Evolutionary conservation across 768 basidiomycete genomes (phyloP).

Genomic region (Mycena alexandri): DNA sequence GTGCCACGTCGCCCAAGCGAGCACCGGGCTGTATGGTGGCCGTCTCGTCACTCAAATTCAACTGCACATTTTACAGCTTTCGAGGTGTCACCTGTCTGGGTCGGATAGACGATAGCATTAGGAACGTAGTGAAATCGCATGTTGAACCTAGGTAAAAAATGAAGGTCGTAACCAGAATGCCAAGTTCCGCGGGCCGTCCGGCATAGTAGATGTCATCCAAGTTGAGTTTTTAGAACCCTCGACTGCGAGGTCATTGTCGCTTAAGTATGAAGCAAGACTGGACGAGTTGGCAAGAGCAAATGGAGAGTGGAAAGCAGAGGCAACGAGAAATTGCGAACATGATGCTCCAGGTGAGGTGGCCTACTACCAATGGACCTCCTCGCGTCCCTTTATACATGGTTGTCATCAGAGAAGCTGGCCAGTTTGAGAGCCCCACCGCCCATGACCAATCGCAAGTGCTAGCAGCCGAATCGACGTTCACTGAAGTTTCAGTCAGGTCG

Average conservation of each 20-base stretch:
- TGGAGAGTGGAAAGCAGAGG: background rate
- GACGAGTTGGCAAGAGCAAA: background rate
- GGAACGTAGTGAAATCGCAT: conserved; percentile 17
- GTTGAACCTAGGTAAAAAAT: conserved; percentile 14
- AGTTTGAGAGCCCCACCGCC: too few species aligned
- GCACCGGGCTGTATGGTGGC: conserved; percentile 37
- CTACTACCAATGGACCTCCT: too few species aligned
- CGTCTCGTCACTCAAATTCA: background rate
- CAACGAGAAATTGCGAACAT: background rate
- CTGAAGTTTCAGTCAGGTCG: background rate
- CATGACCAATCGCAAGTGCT: too few species aligned
- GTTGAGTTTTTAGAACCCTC: background rate
- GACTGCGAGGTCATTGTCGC: background rate
- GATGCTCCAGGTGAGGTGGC: background rate
- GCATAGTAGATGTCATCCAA: conserved; percentile 1
- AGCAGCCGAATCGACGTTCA: too few species aligned
- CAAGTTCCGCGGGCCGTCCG: background rate
- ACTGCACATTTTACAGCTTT: conserved; percentile 15
- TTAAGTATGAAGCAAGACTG: conserved; percentile 2
- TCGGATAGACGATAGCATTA: conserved; percentile 23
- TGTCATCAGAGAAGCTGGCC: too few species aligned
- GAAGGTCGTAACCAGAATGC: background rate
- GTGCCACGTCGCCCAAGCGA: conserved; percentile 32
- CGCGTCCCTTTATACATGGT: too few species aligned
- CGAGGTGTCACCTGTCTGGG: conserved; percentile 3